Evolutionary conservation across 345 rosid genomes (phyloP), one percentile per base, ranked within the genome.

Genomic region (Dipteronia sinensis): DNA sequence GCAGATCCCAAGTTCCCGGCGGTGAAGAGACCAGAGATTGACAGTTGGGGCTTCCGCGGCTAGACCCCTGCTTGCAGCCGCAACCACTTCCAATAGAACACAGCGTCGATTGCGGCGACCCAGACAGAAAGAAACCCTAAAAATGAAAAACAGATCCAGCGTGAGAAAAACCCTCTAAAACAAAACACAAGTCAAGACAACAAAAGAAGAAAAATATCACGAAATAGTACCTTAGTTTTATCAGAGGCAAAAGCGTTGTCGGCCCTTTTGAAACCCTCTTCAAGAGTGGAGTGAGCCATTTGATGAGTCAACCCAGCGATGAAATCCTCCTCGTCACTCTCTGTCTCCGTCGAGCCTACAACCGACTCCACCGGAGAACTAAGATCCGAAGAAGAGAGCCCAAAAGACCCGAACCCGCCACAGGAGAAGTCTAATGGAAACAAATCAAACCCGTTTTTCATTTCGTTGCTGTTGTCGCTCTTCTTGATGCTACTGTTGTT

Each of bases 311-410:
- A 80, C 31, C 83, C 88, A 12, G 86, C 77, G 4, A 89, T 74
- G 64, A 44, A 85, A 56, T 81, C 86, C 40, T 89, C 92, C 67
- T 94, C 94, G 22, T 87, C 97, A 65, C 86, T 83, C 82, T 89
- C 93, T 10, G 88, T 83, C 73, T 89, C 93, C 5, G 88, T 77
- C 25, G 93, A 92, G 7, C 91, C 87, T 0, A 87, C 68, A 16
- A 78, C 83, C 1, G 97, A 90, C 76, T 86, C 94, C 38, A 87
- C 87, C 16, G 96, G 93, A 16, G 93, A 91, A 47, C 85, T 84
- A 55, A 86, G 86, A 80, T 81, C 88, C 71, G 77, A 74, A 15
- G 89, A 82, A 11, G 85, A 81, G 22, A 79, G 61, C 7, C 85
- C 85, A 1, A 75, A 75, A 20, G 75, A 76, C 15, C 82, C 90